A percentile compares a stretch with the other conserved stretches of the same genome.
phyloP scores from a whole-genome alignment of 768 basidiomycete species.

The Pleurotus salmoneostramineus region DNA sequence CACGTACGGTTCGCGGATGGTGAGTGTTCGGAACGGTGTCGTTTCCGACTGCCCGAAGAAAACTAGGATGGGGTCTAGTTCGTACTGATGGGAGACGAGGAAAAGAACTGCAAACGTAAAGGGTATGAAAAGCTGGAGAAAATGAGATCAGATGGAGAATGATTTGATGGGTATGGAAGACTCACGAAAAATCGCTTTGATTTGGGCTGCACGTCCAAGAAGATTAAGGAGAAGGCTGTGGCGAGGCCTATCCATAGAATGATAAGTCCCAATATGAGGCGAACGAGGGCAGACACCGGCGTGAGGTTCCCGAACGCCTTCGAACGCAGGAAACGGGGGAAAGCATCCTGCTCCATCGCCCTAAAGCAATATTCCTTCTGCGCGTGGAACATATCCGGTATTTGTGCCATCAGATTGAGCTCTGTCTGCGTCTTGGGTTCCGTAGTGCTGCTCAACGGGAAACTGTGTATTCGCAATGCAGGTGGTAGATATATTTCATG shows the following conservation, averaged over 20 bases:
- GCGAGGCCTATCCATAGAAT: conserved; percentile 95
- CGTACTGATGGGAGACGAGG: conserved; percentile 94
- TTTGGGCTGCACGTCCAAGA: conserved; percentile 91
- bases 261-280: conserved; percentile 81
- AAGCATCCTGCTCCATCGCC: conserved; percentile 94
- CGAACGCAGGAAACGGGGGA: conserved; percentile 89
- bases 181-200: conserved; percentile 93
- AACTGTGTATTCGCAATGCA: conserved; percentile 84
- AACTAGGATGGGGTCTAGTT: conserved; percentile 93
- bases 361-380: conserved; percentile 98
- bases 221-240: conserved; percentile 85
- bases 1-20: conserved; percentile 92
- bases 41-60: conserved; percentile 94
- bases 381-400: conserved; percentile 94
- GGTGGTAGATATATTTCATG: conserved; percentile 98
- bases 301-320: conserved; percentile 99
- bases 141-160: conserved; percentile 11
- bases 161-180: not conserved
- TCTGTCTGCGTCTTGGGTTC: conserved; percentile 72
- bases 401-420: conserved; percentile 74
- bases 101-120: conserved; percentile 87
- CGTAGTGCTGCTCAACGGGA: conserved; percentile 74
- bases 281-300: conserved; percentile 81
- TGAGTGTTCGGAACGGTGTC: conserved; percentile 92
- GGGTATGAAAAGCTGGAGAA: conserved; percentile 82